A percentile compares a stretch with the other conserved stretches of the same genome.
Evolutionary conservation across 805 yeast species (phyloP).

Genomic region (Starmerella apis): DNA sequence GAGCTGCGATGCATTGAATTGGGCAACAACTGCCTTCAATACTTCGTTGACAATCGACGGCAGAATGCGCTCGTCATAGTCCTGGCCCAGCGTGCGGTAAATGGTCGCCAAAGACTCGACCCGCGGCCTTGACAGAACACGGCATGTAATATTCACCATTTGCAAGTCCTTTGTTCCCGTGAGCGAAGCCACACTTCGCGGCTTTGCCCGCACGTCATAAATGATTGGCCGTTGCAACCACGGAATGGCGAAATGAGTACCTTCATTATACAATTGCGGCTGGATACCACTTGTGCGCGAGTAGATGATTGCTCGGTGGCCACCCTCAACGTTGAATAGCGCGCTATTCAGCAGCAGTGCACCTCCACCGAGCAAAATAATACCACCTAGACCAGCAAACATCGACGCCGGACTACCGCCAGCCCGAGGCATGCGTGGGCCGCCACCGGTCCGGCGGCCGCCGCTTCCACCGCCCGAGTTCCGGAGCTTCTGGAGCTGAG

Average conservation of each 20-base stretch:
- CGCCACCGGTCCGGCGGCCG: constrained; percentile 6
- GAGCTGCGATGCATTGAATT: constrained; percentile 94
- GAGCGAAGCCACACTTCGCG: constrained; percentile 87
- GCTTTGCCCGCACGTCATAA: constrained; percentile 93
- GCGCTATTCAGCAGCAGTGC: constrained; percentile 44
- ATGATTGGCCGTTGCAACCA: constrained; percentile 89
- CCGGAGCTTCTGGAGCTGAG: constrained; percentile 17
- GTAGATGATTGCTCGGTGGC: constrained; percentile 92
- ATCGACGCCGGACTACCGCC: constrained; percentile 44
- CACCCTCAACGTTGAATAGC: constrained; percentile 89
- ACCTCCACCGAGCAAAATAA: constrained; percentile 49
- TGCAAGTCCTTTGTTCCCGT: constrained; percentile 98
- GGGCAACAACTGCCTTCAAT: constrained; percentile 92
- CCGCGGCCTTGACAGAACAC: constrained; percentile 87
- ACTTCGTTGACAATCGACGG: constrained; percentile 99
- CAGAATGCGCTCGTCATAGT: constrained; percentile 92
- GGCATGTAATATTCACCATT: constrained; percentile 98
- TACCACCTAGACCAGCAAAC: constrained; percentile 55
- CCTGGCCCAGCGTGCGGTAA: constrained; percentile 84
- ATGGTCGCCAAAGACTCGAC: constrained; percentile 67
- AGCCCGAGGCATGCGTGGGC: constrained; percentile 17
- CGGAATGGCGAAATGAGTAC: constrained; percentile 89
- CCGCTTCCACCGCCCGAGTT: constrained; percentile 6
- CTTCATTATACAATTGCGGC: constrained; percentile 75
- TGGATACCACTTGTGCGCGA: constrained; percentile 79